Evolutionary conservation across 805 yeast genomes (phyloP).

Genomic region (Lachancea dasiensis): DNA sequence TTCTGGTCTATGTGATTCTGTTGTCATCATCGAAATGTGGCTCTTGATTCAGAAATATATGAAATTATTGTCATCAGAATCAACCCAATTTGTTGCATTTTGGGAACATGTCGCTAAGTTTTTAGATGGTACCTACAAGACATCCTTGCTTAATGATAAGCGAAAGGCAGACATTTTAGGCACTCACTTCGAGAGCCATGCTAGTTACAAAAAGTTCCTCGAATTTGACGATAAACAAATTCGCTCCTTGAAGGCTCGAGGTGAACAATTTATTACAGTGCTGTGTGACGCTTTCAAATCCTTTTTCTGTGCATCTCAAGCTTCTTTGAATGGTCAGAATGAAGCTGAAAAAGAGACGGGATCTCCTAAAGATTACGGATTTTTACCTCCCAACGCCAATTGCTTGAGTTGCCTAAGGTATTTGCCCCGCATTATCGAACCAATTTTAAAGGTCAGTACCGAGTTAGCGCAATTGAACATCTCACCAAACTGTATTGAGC

Average conservation of each 20-base stretch:
- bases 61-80: conserved; percentile 36
- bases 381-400: conserved; percentile 60
- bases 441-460: conserved; percentile 37
- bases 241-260: conserved; percentile 35
- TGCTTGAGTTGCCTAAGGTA: conserved; percentile 53
- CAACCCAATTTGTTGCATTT: conserved; percentile 41
- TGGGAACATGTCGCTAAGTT: conserved; percentile 54
- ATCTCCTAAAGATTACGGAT: conserved; percentile 39
- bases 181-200: conserved; percentile 23
- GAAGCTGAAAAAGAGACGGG: conserved; percentile 24
- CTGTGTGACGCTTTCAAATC: conserved; percentile 28
- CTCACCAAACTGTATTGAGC: conserved; percentile 35
- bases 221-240: conserved; percentile 40
- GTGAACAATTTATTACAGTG: conserved; percentile 35
- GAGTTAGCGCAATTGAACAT: conserved; percentile 41
- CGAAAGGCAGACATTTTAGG: conserved; percentile 32
- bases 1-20: conserved; percentile 43
- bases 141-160: conserved; percentile 37
- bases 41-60: conserved; percentile 38
- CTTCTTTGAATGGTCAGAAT: conserved; percentile 7
- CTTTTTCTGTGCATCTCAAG: conserved; percentile 34
- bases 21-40: conserved; percentile 54
- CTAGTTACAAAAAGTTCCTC: conserved; percentile 35
- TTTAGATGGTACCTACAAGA: conserved; percentile 42
- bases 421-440: conserved; percentile 41